phyloP scores from a whole-genome alignment of 805 yeast species.

The Pichia exigua region DNA sequence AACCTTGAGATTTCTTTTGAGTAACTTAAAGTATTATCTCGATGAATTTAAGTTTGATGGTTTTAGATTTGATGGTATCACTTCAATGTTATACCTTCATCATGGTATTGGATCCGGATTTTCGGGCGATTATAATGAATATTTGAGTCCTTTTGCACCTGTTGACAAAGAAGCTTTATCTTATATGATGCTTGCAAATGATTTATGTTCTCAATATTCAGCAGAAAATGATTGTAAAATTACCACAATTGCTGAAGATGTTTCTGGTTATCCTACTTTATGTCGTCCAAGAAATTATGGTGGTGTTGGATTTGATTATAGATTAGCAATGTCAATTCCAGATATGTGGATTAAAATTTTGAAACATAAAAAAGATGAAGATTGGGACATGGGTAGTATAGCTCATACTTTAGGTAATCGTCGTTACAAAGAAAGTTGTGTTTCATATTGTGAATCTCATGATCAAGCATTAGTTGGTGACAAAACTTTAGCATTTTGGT shows the following conservation, averaged over 20 bases:
- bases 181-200: slow-evolving; percentile 87
- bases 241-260: slow-evolving; percentile 91
- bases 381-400: slow-evolving; percentile 84
- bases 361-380: slow-evolving; percentile 77
- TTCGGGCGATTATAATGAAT: slow-evolving; percentile 89
- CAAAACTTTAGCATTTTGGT: slow-evolving; percentile 93
- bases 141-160: slow-evolving; percentile 61
- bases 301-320: slow-evolving; percentile 90
- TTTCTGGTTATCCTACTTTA: slow-evolving; percentile 93
- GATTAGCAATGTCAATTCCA: slow-evolving; percentile 95
- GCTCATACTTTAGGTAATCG: slow-evolving; percentile 80
- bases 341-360: slow-evolving; percentile 98
- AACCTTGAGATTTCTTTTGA: slow-evolving; percentile 75
- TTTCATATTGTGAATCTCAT: slow-evolving; percentile 90
- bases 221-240: slow-evolving; percentile 25
- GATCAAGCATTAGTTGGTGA: slow-evolving; percentile 98
- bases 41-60: slow-evolving; percentile 89
- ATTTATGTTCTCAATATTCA: slow-evolving; percentile 51
- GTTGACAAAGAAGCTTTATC: slow-evolving; percentile 85
- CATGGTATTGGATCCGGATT: slow-evolving; percentile 89
- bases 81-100: slow-evolving; percentile 84
- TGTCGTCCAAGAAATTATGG: slow-evolving; percentile 69
- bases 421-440: slow-evolving; percentile 80
- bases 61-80: slow-evolving; percentile 94
- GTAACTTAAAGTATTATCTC: slow-evolving; percentile 76